phyloP scores from a whole-genome alignment of 2,329 filamentous ascomycete genomes.

The Davidsoniella virescens region DNA sequence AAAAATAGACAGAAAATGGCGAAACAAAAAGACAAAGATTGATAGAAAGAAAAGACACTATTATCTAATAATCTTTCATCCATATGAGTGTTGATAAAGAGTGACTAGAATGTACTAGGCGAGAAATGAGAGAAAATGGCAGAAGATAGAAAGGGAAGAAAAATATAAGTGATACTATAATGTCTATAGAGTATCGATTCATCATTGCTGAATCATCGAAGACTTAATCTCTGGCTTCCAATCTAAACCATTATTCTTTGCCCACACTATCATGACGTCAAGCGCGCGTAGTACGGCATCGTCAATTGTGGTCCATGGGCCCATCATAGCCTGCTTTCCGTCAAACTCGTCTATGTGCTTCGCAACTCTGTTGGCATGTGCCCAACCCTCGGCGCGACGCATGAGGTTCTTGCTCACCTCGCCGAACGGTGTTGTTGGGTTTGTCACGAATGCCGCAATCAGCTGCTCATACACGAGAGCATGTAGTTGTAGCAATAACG shows the following conservation, averaged over 20 bases:
- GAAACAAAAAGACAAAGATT: too few species aligned
- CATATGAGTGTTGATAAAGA: too few species aligned
- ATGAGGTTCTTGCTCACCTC: slow-evolving; percentile 16
- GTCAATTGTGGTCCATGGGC: slow-evolving; percentile 29
- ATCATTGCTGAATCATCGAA: too few species aligned
- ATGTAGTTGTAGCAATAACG: slow-evolving; percentile 28
- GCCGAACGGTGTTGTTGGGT: slow-evolving; percentile 18
- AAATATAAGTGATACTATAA: too few species aligned
- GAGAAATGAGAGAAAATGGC: too few species aligned
- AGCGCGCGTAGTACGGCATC: slow-evolving; percentile 26
- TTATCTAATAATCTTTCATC: too few species aligned
- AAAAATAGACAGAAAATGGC: too few species aligned
- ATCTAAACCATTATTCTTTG: slow-evolving; percentile 27
- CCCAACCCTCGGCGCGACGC: slow-evolving; percentile 10
- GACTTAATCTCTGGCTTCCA: slow-evolving; percentile 30
- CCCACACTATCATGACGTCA: slow-evolving; percentile 27
- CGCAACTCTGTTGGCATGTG: slow-evolving; percentile 19
- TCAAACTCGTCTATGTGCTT: not conserved
- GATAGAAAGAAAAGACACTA: too few species aligned
- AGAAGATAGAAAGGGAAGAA: too few species aligned
- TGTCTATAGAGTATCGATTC: too few species aligned
- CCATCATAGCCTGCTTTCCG: slow-evolving; percentile 15
- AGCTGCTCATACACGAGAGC: slow-evolving; percentile 30
- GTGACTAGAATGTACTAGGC: too few species aligned
- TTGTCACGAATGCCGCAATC: slow-evolving; percentile 21